These are phyloP conservation scores for Gynochthodes officinalis DNA, from an alignment of 257 asterid genomes.

Conservation along the genomic window DNA sequence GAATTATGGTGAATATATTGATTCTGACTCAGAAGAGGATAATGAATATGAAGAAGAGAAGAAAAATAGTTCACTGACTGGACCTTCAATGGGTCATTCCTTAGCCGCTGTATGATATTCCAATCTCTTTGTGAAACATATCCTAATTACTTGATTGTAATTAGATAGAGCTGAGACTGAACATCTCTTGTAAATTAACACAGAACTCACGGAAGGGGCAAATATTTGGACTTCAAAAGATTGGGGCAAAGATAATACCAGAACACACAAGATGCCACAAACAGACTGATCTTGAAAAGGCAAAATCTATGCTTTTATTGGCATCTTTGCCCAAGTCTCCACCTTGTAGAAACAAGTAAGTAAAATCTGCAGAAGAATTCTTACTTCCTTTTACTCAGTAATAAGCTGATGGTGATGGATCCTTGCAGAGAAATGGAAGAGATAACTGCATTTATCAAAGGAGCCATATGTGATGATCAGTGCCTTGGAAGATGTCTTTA, in stretches of 20 bases:
- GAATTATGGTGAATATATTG: slow-evolving; percentile 52
- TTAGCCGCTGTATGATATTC: slow-evolving; percentile 69
- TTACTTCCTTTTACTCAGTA: slow-evolving; percentile 13
- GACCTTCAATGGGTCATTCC: slow-evolving; percentile 45
- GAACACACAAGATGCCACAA: slow-evolving; percentile 79
- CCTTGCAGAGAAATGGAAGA: slow-evolving; percentile 84
- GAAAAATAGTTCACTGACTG: slow-evolving; percentile 27
- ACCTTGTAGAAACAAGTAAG: slow-evolving; percentile 88
- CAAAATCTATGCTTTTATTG: slow-evolving; percentile 81
- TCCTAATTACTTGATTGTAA: slow-evolving; percentile 8
- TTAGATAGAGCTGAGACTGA: slow-evolving; percentile 30
- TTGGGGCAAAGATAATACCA: slow-evolving; percentile 88
- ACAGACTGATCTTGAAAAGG: slow-evolving; percentile 86
- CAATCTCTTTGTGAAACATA: slow-evolving; percentile 15
- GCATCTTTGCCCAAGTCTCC: slow-evolving; percentile 88
- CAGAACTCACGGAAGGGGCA: slow-evolving; percentile 83
- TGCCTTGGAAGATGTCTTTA: slow-evolving; percentile 95
- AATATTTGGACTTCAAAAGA: slow-evolving; percentile 75
- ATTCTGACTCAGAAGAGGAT: slow-evolving; percentile 56
- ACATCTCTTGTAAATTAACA: slow-evolving; percentile 13
- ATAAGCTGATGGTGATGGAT: slow-evolving; percentile 16
- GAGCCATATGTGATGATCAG: slow-evolving; percentile 82
- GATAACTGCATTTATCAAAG: slow-evolving; percentile 77
- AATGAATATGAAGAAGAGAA: slow-evolving; percentile 51
- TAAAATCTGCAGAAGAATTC: slow-evolving; percentile 8